phyloP scores from a whole-genome alignment of 2,329 filamentous ascomycete genomes.

The Ophiostoma piceae region DNA sequence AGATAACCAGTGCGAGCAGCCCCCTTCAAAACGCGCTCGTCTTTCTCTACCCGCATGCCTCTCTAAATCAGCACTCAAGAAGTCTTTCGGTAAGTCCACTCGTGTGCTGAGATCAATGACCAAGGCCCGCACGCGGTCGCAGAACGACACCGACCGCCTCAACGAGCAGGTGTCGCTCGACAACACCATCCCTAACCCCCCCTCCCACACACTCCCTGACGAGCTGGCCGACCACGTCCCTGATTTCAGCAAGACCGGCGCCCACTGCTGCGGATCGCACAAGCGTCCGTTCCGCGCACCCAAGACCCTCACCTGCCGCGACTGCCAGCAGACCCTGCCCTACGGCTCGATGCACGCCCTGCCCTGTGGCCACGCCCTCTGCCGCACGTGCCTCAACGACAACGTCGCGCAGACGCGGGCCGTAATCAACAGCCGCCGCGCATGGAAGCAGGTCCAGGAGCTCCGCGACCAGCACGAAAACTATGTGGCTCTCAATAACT shows the following conservation, averaged over 20 bases:
- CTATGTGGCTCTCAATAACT: not conserved
- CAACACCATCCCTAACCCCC: not conserved
- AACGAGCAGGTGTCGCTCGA: not conserved
- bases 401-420: not conserved
- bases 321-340: not conserved
- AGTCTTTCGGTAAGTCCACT: not conserved
- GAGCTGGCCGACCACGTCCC: not conserved
- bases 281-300: not conserved
- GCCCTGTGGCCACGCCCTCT: constrained; percentile 25
- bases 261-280: constrained; percentile 15
- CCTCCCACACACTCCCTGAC: not conserved
- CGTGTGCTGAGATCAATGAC: not conserved
- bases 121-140: not conserved
- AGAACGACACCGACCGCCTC: not conserved
- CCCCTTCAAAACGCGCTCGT: not conserved
- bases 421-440: not conserved
- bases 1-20: not conserved
- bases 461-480: not conserved
- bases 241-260: not conserved
- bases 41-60: not conserved
- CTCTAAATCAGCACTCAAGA: not conserved
- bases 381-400: constrained; percentile 20
- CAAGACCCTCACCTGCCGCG: constrained; percentile 11
- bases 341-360: constrained; percentile 16
- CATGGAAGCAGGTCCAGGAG: not conserved